Evolutionary conservation across 495 filamentous ascomycete species (phyloP), one percentile per base, ranked within the genome.

Genomic region (Neurospora sp.): DNA sequence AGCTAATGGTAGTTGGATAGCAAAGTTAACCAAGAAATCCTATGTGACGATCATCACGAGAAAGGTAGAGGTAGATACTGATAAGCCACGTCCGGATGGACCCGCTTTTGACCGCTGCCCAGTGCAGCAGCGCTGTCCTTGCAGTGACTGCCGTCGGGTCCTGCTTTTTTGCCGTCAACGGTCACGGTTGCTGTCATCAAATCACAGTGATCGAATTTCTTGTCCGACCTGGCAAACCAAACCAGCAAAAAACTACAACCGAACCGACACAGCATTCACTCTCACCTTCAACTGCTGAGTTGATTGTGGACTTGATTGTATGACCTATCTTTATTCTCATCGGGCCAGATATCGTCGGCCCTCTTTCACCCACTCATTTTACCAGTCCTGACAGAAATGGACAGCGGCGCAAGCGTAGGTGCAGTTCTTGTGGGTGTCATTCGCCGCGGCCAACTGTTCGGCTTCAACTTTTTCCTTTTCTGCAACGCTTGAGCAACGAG

Each of bases 391-490:
- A 69, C 13, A 72, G 69, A 37, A 36, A 72, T 72, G 71, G 71
- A 72, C 71, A 19, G 59, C 34, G 69, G 71, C 43, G 71, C 71
- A 72, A 72, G 71, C 40, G 21, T 43, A 39, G 28, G 42, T 66
- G 24, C 43, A 72, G 37, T 28, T 72, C 43, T 66, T 66, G 54
- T 39, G 42, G 39, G 34, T 39, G 24, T 34, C 71, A 66, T 24
- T 39, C 38, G 37, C 40, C 71, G 31, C 71, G 42, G 40, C 45
- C 54, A 66, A 66, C 54, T 66, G 28, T 66, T 66, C 54, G 54
- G 54, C 54, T 66, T 66, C 54, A 66, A 66, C 28, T 19, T 66
- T 66, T 66, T 66, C 54, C 54, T 66, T 17, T 66, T 66, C 54
- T 66, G 54, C 54, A 36, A 34, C 54, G 54, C 54, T 34, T 66